Base-by-base conservation (phyloP, 2,329 filamentous ascomycete genomes). In the Claviceps sp. region DNA sequence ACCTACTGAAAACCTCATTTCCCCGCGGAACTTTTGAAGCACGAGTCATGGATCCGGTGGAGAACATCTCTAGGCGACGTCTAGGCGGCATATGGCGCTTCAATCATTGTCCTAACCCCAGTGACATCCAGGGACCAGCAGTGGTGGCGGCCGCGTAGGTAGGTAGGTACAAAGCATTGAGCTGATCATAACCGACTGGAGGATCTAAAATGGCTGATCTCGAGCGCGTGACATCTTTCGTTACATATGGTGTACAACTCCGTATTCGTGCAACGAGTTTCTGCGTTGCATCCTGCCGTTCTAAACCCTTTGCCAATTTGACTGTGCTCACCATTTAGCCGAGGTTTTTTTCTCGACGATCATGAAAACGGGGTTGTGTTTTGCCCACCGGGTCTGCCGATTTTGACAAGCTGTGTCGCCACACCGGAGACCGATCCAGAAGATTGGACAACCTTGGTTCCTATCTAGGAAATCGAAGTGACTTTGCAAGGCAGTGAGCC, bases 51-150 rank as follows among this genome's bases (percentile, higher is more conserved):
- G 30, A 26, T 22, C 30, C 18, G 42, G 47, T 50, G 42, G 50
- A 52, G 30, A 30, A 34, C 30, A 30, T 30, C 30, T 30, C 8
- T 30, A 30, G 26, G 47, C 49, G 41, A 26, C 13, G 22, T 37
- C 34, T 42, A 50, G 48, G 53, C 53, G 50, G 47, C 47, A 6
- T 11, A 42, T 54, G 37, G 50, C 47, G 20, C 26, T 52, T 48
- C 26, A 30, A 44, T 43, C 6, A 52, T 50, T 24, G 2, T 9
- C 8, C 14, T 37, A 18, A 11, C 30, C 20, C 37, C 48, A 48
- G 51, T 34, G 41, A 42, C 41, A 30, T 49, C 14, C 1, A 40
- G n/a, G n/a, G n/a, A n/a, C n/a, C n/a, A n/a, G n/a, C 37, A 40
- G 37, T 16, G 37, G 37, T 22, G 26, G 22, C 14, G 37, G 22